Conservation (phyloP, 83 land plant genomes). For the Picea abies region DNA sequence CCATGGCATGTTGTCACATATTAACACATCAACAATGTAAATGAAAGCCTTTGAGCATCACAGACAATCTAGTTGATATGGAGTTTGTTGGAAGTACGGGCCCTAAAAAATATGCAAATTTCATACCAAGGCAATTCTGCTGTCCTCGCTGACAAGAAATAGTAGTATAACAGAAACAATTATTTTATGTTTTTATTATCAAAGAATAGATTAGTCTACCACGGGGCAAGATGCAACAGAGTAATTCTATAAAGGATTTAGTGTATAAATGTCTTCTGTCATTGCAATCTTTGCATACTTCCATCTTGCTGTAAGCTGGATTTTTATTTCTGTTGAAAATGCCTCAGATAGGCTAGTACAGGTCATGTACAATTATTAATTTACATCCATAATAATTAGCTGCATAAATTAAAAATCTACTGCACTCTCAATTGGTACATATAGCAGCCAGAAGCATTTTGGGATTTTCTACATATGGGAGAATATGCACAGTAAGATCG, state of each 20-base stretch:
- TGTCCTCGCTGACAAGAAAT: not conserved
- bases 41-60: too few relatives aligned
- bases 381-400: not conserved
- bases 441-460: not conserved
- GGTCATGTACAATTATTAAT: not conserved
- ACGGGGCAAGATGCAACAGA: not conserved
- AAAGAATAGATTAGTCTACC: not conserved
- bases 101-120: too few relatives aligned
- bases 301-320: not conserved
- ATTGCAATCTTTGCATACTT: not conserved
- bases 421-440: not conserved
- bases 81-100: too few relatives aligned
- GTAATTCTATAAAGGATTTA: not conserved
- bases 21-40: too few relatives aligned
- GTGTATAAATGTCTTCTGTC: not conserved
- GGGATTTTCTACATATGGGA: not conserved
- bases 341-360: not conserved
- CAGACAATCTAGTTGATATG: too few relatives aligned
- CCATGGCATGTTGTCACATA: too few relatives aligned
- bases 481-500: not conserved
- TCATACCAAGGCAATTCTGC: not conserved
- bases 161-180: not conserved
- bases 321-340: not conserved
- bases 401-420: not conserved
- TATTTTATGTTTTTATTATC: not conserved